Conservation (phyloP, 2,329 filamentous ascomycete species). For the Talaromyces sp. region DNA sequence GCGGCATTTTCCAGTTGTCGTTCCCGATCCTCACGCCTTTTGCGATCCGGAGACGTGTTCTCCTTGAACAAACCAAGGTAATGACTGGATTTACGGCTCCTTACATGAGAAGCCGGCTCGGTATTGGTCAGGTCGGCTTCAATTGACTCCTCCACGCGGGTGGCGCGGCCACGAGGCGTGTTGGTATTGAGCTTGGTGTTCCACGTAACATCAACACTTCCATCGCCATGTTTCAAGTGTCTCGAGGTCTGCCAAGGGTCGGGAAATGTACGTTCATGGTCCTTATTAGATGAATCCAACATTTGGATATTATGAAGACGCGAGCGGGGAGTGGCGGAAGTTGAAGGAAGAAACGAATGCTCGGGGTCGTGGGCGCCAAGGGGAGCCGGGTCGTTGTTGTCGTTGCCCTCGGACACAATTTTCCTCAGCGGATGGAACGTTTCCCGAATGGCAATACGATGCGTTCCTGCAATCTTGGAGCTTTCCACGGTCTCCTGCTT, state of each 20-base stretch:
- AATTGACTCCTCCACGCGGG: constrained; percentile 55
- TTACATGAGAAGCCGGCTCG: constrained; percentile 49
- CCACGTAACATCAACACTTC: constrained; percentile 17
- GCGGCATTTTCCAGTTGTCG: constrained; percentile 33
- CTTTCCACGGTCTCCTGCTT: constrained; percentile 17
- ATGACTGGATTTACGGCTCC: constrained; percentile 61
- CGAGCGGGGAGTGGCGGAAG: constrained; percentile 21
- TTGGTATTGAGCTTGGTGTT: constrained; percentile 29
- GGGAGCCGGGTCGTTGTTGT: constrained; percentile 5
- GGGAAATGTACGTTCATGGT: constrained; percentile 13
- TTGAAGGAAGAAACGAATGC: constrained; percentile 22
- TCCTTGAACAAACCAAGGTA: constrained; percentile 61
- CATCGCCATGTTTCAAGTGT: constrained; percentile 17
- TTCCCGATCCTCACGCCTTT: constrained; percentile 42
- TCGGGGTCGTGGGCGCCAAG: constrained; percentile 15
- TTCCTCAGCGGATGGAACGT: constrained; percentile 17
- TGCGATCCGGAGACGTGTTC: constrained; percentile 51
- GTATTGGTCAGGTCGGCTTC: constrained; percentile 56
- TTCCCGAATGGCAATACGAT: constrained; percentile 13
- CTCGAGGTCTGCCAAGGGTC: constrained; percentile 14
- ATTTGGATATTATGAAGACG: constrained; percentile 16
- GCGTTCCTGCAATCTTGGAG: constrained; percentile 11
- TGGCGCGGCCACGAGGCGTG: constrained; percentile 37
- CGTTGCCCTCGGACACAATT: constrained; percentile 19
- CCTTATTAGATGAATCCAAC: constrained; percentile 13